Evolutionary conservation across 495 filamentous ascomycete genomes (phyloP).

Genomic region (Extremus antarcticus): DNA sequence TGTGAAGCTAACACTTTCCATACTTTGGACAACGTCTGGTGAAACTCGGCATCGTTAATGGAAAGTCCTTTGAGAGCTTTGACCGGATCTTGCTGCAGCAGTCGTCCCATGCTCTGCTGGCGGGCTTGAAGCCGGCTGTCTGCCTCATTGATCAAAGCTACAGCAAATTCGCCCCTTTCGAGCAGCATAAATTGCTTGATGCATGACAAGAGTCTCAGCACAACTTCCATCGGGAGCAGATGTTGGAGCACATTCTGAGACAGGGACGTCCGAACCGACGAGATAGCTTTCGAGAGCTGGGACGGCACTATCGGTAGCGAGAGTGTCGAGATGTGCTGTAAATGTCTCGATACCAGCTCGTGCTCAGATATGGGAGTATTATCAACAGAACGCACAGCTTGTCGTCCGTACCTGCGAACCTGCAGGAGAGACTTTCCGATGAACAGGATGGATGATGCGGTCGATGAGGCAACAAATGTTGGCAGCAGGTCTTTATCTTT

Average conservation of each 20-base stretch:
- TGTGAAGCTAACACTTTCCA: constrained; percentile 69
- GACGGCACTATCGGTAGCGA: constrained; percentile 61
- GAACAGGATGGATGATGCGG: constrained; percentile 77
- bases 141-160: constrained; percentile 72
- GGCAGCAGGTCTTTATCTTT: constrained; percentile 45
- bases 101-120: constrained; percentile 27
- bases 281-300: constrained; percentile 57
- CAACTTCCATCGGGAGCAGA: constrained; percentile 62
- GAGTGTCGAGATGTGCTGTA: constrained; percentile 58
- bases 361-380: background rate
- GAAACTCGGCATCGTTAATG: constrained; percentile 80
- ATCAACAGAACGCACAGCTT: background rate
- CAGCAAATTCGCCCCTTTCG: constrained; percentile 79
- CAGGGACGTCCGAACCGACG: constrained; percentile 65
- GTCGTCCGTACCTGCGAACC: constrained; percentile 33
- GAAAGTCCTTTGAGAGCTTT: constrained; percentile 45
- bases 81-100: constrained; percentile 17
- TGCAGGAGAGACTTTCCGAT: constrained; percentile 83
- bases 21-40: constrained; percentile 57
- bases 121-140: constrained; percentile 47
- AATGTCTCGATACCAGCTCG: constrained; percentile 57
- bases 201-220: constrained; percentile 64
- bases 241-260: constrained; percentile 72
- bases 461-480: constrained; percentile 60
- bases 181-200: constrained; percentile 82